Conservation (phyloP, 768 basidiomycete species). For the Pleurotus djamor region DNA sequence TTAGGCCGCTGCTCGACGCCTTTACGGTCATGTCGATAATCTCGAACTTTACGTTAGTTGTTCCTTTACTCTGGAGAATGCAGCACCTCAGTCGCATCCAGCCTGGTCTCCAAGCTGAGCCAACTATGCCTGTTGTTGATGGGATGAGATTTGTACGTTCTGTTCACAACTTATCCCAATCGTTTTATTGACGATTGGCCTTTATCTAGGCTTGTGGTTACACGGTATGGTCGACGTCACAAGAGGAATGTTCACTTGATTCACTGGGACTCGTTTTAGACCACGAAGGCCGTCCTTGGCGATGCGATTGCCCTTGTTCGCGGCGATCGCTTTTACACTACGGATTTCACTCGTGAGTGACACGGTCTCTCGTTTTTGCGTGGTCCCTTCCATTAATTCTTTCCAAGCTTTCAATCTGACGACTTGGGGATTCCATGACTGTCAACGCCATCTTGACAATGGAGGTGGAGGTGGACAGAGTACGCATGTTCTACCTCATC, state of each 20-base stretch:
- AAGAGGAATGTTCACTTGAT: conserved; percentile 32
- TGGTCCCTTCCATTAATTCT: neutral
- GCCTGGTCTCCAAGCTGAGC: conserved; percentile 42
- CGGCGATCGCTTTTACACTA: conserved; percentile 53
- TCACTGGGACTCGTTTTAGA: conserved; percentile 17
- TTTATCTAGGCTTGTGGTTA: conserved; percentile 57
- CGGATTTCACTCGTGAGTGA: conserved; percentile 43
- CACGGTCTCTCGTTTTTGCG: neutral
- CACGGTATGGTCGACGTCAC: conserved; percentile 49
- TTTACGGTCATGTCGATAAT: conserved; percentile 34
- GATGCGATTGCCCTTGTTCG: conserved; percentile 53
- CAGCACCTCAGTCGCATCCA: neutral
- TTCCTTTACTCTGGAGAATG: neutral
- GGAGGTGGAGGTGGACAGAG: conserved; percentile 32
- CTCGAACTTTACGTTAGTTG: conserved; percentile 30
- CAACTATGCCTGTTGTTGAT: conserved; percentile 45
- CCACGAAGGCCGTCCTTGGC: conserved; percentile 45
- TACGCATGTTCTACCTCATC: conserved; percentile 12
- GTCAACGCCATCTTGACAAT: conserved; percentile 37
- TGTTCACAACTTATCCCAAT: too few species aligned
- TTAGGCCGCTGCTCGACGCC: conserved; percentile 23
- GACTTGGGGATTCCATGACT: conserved; percentile 51
- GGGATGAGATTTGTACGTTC: conserved; percentile 20
- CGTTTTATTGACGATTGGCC: too few species aligned
- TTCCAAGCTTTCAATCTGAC: conserved; percentile 38